These are phyloP conservation scores for Eragrostis tef DNA, from an alignment of 202 grass and related monocot species.

Conservation along the genomic window DNA sequence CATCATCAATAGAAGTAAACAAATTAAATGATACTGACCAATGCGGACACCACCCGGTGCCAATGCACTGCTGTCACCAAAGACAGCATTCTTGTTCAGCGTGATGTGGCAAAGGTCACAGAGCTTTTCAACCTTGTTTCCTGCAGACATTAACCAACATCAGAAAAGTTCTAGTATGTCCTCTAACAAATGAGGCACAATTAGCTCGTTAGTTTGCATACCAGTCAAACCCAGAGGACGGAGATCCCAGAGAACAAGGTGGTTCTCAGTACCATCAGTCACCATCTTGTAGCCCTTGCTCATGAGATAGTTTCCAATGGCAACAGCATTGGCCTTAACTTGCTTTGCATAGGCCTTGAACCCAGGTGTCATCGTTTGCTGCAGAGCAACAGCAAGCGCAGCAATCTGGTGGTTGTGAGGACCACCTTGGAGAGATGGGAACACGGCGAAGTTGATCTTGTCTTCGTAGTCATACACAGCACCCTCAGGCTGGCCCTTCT, in stretches of 20 bases:
- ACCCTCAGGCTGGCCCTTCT: conserved; percentile 93
- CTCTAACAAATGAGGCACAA: conserved; percentile 4
- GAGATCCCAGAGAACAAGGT: conserved; percentile 99
- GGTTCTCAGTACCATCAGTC: conserved; percentile 96
- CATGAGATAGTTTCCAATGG: conserved; percentile 96
- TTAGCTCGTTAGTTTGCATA: conserved; percentile 36
- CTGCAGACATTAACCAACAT: conserved; percentile 46
- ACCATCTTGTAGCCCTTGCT: conserved; percentile 99
- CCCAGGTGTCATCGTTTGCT: conserved; percentile 75
- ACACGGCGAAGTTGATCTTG: conserved; percentile 92
- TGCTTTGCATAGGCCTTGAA: conserved; percentile 98
- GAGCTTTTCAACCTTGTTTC: conserved; percentile 98
- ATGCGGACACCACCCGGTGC: conserved; percentile 91
- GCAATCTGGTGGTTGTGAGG: conserved; percentile 99
- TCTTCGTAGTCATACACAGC: conserved; percentile 94
- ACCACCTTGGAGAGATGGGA: conserved; percentile 94
- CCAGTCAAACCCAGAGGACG: conserved; percentile 96
- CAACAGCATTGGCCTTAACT: conserved; percentile 89
- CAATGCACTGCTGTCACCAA: conserved; percentile 98
- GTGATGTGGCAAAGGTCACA: conserved; percentile 96
- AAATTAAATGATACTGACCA: conserved; percentile 59
- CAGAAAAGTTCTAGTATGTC: conserved; percentile 7
- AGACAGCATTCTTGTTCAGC: conserved; percentile 97
- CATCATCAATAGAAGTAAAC: conserved; percentile 25
- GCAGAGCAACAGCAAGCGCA: conserved; percentile 85